Percentiles rank a stretch among this genome's conserved stretches.
Conservation (phyloP, 352 stramenopile species). For the Globisporangium cylindrosporum region DNA sequence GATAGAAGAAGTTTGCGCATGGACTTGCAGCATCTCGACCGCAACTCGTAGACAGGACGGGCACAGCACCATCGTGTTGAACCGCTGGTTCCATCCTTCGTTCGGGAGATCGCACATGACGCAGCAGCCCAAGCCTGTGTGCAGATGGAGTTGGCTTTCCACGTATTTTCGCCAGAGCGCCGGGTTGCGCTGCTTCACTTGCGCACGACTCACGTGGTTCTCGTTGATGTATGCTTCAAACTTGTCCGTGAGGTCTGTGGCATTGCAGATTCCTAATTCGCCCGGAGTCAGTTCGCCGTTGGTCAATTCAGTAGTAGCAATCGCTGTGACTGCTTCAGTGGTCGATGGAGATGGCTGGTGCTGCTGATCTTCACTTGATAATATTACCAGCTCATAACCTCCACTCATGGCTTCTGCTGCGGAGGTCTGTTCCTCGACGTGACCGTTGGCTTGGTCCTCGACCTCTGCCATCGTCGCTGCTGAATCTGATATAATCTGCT, state of each 20-base stretch:
- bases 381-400: neutral
- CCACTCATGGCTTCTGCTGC: neutral
- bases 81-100: slow-evolving; percentile 41
- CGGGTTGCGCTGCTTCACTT: slow-evolving; percentile 33
- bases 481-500: neutral
- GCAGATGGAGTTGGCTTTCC: slow-evolving; percentile 23
- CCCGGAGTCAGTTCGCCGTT: neutral
- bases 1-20: neutral
- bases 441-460: neutral
- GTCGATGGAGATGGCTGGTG: neutral
- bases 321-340: neutral
- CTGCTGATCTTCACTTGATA: neutral
- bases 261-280: slow-evolving; percentile 8
- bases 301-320: too few species aligned
- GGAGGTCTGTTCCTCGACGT: neutral
- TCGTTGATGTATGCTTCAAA: slow-evolving; percentile 34
- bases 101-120: slow-evolving; percentile 40
- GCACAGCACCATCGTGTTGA: slow-evolving; percentile 57
- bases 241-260: slow-evolving; percentile 17
- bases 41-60: slow-evolving; percentile 33
- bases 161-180: slow-evolving; percentile 45
- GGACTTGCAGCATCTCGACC: slow-evolving; percentile 15
- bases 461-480: neutral
- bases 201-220: slow-evolving; percentile 24
- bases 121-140: slow-evolving; percentile 24